A percentile compares a stretch with the other conserved stretches of the same genome.
phyloP scores from a whole-genome alignment of 2,329 filamentous ascomycete species.

The Lojkania enalia region DNA sequence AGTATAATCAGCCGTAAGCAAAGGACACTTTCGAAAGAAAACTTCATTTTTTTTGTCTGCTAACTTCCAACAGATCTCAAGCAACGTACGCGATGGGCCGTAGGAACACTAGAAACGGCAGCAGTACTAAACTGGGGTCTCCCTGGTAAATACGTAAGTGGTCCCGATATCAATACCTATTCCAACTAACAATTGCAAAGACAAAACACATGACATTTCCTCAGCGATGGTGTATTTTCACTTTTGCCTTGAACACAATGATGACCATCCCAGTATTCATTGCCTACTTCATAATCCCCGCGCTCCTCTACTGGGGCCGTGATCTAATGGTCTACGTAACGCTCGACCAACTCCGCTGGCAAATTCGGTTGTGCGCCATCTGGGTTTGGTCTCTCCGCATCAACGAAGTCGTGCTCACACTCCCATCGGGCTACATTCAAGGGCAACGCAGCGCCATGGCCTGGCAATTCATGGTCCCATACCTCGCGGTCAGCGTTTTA shows the following conservation, averaged over 20 bases:
- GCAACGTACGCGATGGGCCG: background rate
- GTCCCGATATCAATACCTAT: too few relatives aligned
- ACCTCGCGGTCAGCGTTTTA: background rate
- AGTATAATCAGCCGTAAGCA: background rate
- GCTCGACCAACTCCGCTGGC: background rate
- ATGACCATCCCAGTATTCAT: background rate
- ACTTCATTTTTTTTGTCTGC: too few relatives aligned
- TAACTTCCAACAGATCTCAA: too few relatives aligned
- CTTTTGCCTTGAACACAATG: background rate
- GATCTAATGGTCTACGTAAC: too few relatives aligned
- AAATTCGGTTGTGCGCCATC: background rate
- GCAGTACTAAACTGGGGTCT: background rate
- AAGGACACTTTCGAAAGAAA: too few relatives aligned
- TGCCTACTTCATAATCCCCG: background rate
- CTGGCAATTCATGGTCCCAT: background rate
- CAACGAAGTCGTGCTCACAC: background rate
- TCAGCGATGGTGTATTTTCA: background rate
- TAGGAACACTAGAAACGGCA: background rate
- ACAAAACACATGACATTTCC: background rate
- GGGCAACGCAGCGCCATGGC: background rate
- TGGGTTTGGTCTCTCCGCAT: background rate
- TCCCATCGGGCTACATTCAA: background rate
- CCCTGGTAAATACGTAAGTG: background rate
- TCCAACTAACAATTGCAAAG: too few relatives aligned
- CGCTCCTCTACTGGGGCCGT: background rate